Evolutionary conservation across 768 basidiomycete species (phyloP).

Genomic region (Ramaria rubella): DNA sequence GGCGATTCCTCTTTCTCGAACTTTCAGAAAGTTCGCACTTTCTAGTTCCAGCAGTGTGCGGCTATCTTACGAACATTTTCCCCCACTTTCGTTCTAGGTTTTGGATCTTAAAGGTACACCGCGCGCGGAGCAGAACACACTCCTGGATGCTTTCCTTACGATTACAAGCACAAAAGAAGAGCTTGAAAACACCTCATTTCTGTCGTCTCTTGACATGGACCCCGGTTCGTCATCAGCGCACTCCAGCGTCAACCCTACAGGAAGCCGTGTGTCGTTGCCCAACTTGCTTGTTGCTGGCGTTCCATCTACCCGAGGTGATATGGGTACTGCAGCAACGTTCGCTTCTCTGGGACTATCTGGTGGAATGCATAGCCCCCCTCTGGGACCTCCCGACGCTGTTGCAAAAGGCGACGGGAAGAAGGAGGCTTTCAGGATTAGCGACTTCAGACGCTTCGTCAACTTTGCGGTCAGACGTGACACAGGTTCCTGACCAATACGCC

Average conservation of each 20-base stretch:
- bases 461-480: constrained; percentile 80
- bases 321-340: too few relatives aligned
- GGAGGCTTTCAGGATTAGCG: constrained; percentile 79
- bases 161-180: constrained; percentile 91
- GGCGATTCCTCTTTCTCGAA: constrained; percentile 94
- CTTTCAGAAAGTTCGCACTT: constrained; percentile 83
- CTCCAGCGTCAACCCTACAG: constrained; percentile 58
- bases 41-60: too few relatives aligned
- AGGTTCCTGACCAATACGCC: not conserved
- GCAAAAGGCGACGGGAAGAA: constrained; percentile 40
- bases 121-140: constrained; percentile 76
- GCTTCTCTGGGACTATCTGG: constrained; percentile 47
- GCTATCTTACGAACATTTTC: not conserved
- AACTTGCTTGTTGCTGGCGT: constrained; percentile 25
- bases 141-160: constrained; percentile 87
- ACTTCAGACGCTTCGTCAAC: constrained; percentile 81
- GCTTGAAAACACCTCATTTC: constrained; percentile 84
- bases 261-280: constrained; percentile 54
- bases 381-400: constrained; percentile 32
- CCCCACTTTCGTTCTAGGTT: constrained; percentile 44
- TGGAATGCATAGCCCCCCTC: constrained; percentile 46
- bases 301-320: constrained; percentile 37
- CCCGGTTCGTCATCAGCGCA: constrained; percentile 48
- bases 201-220: constrained; percentile 95
- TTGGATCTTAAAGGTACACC: constrained; percentile 92